Conservation (phyloP, 106 monocot genomes). For the Dactylorhiza incarnata region DNA sequence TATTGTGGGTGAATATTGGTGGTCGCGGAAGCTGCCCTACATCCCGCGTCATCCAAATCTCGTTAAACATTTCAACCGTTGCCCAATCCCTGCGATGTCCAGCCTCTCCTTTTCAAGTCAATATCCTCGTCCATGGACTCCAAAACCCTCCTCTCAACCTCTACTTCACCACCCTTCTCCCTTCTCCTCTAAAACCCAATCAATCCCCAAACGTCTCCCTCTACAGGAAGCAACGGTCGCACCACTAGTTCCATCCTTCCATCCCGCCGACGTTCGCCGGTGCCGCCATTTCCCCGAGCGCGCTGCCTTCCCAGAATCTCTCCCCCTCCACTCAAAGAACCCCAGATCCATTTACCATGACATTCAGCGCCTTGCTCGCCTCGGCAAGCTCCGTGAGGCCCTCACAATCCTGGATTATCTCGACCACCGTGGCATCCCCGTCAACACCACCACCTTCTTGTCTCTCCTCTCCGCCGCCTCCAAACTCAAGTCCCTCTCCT, state of each 20-base stretch:
- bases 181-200: background rate
- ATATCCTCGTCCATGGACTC: constrained; percentile 15
- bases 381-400: constrained; percentile 35
- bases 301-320: constrained; percentile 33
- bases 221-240: background rate
- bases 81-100: no score
- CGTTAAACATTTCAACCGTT: no score
- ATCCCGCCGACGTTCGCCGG: background rate
- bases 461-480: constrained; percentile 68
- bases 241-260: constrained; percentile 1
- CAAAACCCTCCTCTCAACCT: constrained; percentile 10
- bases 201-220: background rate
- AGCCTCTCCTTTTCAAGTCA: background rate
- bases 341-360: constrained; percentile 47
- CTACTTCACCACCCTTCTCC: constrained; percentile 7
- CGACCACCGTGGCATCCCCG: constrained; percentile 59
- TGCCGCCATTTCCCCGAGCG: constrained; percentile 12
- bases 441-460: constrained; percentile 71
- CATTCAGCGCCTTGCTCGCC: constrained; percentile 46
- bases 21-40: no score
- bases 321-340: constrained; percentile 72
- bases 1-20: no score
- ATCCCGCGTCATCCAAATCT: no score
- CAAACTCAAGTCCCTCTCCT: constrained; percentile 19
- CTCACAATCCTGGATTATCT: constrained; percentile 86